Evolutionary conservation across 139 green algal species (phyloP).

Genomic region (Microglena sp.): DNA sequence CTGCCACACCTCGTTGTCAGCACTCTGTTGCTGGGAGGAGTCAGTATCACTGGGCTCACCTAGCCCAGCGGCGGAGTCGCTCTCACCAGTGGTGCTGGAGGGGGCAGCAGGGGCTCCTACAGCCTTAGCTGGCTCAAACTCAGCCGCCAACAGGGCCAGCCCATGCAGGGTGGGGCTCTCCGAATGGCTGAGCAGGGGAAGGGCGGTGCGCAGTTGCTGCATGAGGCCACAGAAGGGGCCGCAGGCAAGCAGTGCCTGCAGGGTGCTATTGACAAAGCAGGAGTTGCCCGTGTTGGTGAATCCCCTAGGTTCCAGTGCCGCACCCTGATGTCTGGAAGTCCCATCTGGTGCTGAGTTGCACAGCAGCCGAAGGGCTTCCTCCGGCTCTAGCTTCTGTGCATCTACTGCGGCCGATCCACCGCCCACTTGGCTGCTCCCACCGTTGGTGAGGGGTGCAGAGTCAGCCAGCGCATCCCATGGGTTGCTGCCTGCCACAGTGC

Average conservation of each 20-base stretch:
- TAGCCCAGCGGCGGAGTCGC: too few species aligned
- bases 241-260: conserved; percentile 60
- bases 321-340: too few species aligned
- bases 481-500: background rate
- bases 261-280: conserved; percentile 71
- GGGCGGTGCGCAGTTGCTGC: conserved; percentile 23
- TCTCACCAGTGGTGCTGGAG: too few species aligned
- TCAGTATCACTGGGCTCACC: too few species aligned
- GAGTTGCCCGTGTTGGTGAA: conserved; percentile 72
- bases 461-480: background rate
- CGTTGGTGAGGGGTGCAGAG: background rate
- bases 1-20: background rate
- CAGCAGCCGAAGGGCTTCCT: background rate
- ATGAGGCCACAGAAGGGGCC: conserved; percentile 53
- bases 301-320: conserved; percentile 50
- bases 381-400: background rate
- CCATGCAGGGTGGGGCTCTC: conserved; percentile 40
- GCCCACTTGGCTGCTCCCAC: background rate
- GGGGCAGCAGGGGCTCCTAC: background rate
- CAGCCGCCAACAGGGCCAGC: conserved; percentile 34
- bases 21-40: too few species aligned
- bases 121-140: conserved; percentile 39
- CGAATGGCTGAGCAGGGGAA: conserved; percentile 26
- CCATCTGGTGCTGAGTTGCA: too few species aligned
- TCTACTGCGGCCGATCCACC: background rate